phyloP scores from a whole-genome alignment of 169 alveolate genomes.

The Babesia sp. region DNA sequence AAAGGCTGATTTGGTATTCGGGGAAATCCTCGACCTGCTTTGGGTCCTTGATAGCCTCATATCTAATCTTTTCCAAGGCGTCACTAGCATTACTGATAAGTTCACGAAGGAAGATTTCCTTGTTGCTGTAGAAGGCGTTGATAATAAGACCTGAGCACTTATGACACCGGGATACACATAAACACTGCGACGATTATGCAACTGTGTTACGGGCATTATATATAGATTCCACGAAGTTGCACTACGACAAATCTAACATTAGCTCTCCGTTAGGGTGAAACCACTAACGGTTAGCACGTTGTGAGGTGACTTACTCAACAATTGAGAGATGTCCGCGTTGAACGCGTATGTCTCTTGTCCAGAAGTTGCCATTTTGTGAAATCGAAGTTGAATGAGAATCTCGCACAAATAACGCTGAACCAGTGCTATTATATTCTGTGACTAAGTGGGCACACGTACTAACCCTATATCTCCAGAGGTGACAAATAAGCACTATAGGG shows the following conservation, averaged over 20 bases:
- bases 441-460: conserved; percentile 2
- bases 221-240: too few species aligned
- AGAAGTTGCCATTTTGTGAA: conserved; percentile 58
- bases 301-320: conserved; percentile 84
- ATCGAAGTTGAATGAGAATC: neutral
- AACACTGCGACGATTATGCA: too few species aligned
- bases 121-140: conserved; percentile 99
- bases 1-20: conserved; percentile 91
- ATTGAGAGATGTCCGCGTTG: conserved; percentile 98
- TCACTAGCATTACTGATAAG: conserved; percentile 98
- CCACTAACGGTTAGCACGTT: too few species aligned
- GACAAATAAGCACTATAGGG: conserved; percentile 24
- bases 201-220: too few species aligned
- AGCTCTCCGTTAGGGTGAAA: too few species aligned
- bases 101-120: conserved; percentile 99
- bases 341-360: conserved; percentile 92
- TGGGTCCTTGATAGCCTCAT: conserved; percentile 95
- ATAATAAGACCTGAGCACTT: conserved; percentile 86
- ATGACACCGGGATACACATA: neutral
- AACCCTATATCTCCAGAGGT: conserved; percentile 39
- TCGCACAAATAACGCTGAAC: conserved; percentile 7
- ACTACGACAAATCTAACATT: too few species aligned
- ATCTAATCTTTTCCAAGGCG: conserved; percentile 98
- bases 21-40: conserved; percentile 90
- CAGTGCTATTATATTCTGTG: conserved; percentile 15